Evolutionary conservation across 1,284 basidiomycete genomes (phyloP), one percentile per base, ranked within the genome.

Genomic region (Papiliotrema laurentii): DNA sequence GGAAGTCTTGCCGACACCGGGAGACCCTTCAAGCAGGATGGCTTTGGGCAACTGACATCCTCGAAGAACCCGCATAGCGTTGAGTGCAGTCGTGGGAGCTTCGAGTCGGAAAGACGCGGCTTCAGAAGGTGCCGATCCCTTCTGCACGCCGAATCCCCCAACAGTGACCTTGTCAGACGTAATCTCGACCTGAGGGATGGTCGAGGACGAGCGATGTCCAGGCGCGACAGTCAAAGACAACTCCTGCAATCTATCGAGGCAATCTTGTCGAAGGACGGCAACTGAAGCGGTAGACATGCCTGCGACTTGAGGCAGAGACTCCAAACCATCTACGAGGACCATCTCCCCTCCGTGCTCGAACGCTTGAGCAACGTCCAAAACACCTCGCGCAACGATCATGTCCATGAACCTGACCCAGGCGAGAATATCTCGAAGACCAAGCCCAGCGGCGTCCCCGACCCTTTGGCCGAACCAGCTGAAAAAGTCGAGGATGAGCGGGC

Each of bases 1-100:
- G 68, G 89, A 96, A 0, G 97, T 99, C 76, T 99, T 99, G 5
- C 97, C 96, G n/a, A 98, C 96, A 3, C 96, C 96, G 4, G 97
- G 97, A 69, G 91, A 97, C 2, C 96, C 96, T 71, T 99, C 96
- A 3, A 99, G 80, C 26, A 99, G 79, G 46, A 99, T 88, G 0
- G 96, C 90, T 71, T 97, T 98, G 6, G 77, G 73, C 1, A 98
- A 79, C 68, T 97, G 92, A 54, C 88, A 87, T 5, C 92, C 96
- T 49, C 96, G 82, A 18, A 93, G 76, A 3, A 98, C 84, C 28
- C 94, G 85, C 79, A 91, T 82, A 14, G 88, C 86, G 72, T 99
- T 99, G 52, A 86, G 80, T 22, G 81, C 81, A 7, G 93, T 88
- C 1, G 96, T 98, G 0, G 89, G 89, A 0, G 92, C 93, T 42